phyloP scores from a whole-genome alignment of 106 monocot genomes.

The Amphibolis antarctica region DNA sequence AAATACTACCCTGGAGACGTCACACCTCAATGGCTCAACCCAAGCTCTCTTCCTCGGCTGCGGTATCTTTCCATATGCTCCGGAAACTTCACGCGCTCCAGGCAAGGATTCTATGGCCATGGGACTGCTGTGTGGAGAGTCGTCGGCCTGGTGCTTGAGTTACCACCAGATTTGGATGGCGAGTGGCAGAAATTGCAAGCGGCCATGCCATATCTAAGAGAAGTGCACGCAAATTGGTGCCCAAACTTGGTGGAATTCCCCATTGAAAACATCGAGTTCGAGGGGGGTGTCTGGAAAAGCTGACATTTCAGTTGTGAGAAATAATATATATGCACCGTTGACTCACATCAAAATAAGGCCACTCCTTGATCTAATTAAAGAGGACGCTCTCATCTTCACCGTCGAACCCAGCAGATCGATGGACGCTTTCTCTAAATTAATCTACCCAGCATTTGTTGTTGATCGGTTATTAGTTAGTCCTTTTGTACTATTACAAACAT shows the following conservation, averaged over 20 bases:
- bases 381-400: no score
- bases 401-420: no score
- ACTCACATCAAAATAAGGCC: no score
- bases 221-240: not conserved
- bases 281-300: slow-evolving; percentile 7
- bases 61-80: slow-evolving; percentile 4
- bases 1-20: slow-evolving; percentile 2
- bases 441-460: no score
- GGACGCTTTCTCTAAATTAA: no score
- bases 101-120: not conserved
- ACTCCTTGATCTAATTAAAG: no score
- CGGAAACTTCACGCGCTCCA: not conserved
- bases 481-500: no score
- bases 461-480: no score
- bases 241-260: slow-evolving; percentile 1
- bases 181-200: not conserved
- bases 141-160: slow-evolving; percentile 1
- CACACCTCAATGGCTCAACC: slow-evolving; percentile 5
- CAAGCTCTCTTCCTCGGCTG: slow-evolving; percentile 1
- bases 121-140: not conserved
- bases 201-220: not conserved
- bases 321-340: no score
- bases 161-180: not conserved
- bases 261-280: slow-evolving; percentile 2
- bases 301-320: no score